phyloP scores from a whole-genome alignment of 306 rosid genomes.

The cucumber (Cucumis sativus) region Cucumber_9930_V3 NC_026655.2:7733501-7734000 shows the following conservation, averaged over 20 bases:
- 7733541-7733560: no score
- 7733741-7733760: not conserved
- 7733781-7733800: conserved; percentile 11
- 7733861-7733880: not conserved
- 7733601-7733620: not conserved
- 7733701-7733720: conserved; percentile 8
- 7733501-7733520: no score
- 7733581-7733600: not conserved
- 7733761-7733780: not conserved
- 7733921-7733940: conserved; percentile 3
- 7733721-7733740: conserved; percentile 8
- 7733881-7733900: not conserved
- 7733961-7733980: not conserved
- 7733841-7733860: conserved; percentile 9
- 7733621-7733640: not conserved
- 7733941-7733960: not conserved
- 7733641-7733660: not conserved
- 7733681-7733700: not conserved
- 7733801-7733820: not conserved
- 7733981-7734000: not conserved
- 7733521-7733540: no score
- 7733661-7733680: not conserved
- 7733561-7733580: not conserved
- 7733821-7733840: conserved; percentile 5
- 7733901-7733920: not conserved